phyloP scores from a whole-genome alignment of 23 red algal species.

The Gracilaria gracilis region DNA sequence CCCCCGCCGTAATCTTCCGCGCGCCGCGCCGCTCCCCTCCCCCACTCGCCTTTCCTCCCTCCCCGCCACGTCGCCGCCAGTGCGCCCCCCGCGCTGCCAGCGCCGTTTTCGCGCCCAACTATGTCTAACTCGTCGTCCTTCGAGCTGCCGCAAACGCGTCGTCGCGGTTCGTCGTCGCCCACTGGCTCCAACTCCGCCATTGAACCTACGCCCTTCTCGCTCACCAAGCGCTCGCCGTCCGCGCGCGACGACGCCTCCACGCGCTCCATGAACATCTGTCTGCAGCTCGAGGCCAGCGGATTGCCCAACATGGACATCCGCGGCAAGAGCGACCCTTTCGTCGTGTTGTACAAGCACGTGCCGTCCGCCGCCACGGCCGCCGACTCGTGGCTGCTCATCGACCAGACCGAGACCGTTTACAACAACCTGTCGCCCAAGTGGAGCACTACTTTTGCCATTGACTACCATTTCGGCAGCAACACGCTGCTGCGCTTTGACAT shows the following conservation, averaged over 20 bases:
- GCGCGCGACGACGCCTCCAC: slow-evolving; percentile 21
- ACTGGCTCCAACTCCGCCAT: not conserved
- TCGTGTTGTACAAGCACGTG: slow-evolving; percentile 49
- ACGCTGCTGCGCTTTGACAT: slow-evolving; percentile 46
- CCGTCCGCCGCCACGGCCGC: not conserved
- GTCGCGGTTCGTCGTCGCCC: not conserved
- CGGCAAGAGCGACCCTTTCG: slow-evolving; percentile 57
- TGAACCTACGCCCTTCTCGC: not conserved
- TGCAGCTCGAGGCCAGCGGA: slow-evolving; percentile 50
- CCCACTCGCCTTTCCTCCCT: too few species aligned
- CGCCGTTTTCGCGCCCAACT: not conserved
- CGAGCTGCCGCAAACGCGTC: not conserved
- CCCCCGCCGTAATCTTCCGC: too few species aligned
- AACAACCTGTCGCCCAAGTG: slow-evolving; percentile 58
- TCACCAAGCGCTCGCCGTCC: not conserved
- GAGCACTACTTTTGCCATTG: slow-evolving; percentile 46
- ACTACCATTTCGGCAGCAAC: slow-evolving; percentile 58
- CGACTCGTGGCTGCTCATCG: slow-evolving; percentile 30
- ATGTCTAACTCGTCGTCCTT: not conserved
- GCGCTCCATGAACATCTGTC: slow-evolving; percentile 43
- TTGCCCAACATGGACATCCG: slow-evolving; percentile 56
- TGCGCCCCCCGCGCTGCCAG: not conserved
- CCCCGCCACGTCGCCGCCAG: too few species aligned
- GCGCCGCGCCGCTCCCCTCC: too few species aligned
- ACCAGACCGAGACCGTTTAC: slow-evolving; percentile 65